A percentile compares a stretch with the other conserved stretches of the same genome.
Conservation (phyloP, 1,284 basidiomycete genomes). For the Apiotrichum akiyoshidainum region DNA sequence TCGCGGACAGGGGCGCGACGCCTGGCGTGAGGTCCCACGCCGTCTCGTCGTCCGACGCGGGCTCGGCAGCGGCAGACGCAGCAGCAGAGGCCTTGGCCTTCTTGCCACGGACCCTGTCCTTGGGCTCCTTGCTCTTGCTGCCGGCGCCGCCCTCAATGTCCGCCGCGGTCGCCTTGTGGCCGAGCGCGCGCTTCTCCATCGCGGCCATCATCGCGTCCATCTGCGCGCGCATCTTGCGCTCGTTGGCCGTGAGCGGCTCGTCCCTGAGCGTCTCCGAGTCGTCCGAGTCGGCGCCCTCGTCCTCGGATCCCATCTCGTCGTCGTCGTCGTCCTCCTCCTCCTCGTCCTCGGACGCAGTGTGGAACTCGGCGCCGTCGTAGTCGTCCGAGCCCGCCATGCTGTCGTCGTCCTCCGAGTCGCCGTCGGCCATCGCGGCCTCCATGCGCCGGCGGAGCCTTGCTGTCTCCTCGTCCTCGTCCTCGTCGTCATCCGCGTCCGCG, state of each 20-base stretch:
- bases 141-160: constrained; percentile 14
- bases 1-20: constrained; percentile 16
- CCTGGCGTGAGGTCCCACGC: constrained; percentile 13
- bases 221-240: constrained; percentile 21
- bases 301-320: constrained; percentile 24
- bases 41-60: constrained; percentile 9
- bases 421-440: constrained; percentile 24
- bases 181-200: constrained; percentile 37
- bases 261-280: constrained; percentile 28
- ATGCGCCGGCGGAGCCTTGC: constrained; percentile 23
- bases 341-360: constrained; percentile 16
- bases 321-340: constrained; percentile 32
- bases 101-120: constrained; percentile 14
- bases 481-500: constrained; percentile 12
- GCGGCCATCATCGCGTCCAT: constrained; percentile 39
- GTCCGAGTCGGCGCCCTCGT: constrained; percentile 31
- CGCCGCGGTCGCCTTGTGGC: constrained; percentile 13
- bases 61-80: not conserved
- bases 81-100: not conserved
- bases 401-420: constrained; percentile 20
- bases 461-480: constrained; percentile 26
- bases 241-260: constrained; percentile 27
- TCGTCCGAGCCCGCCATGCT: constrained; percentile 29
- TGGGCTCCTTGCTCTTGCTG: constrained; percentile 7
- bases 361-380: constrained; percentile 29